Percentiles rank a stretch among this genome's conserved stretches.
Conservation (phyloP, 108 stramenopile species). For the Stephanodiscus triporus region DNA sequence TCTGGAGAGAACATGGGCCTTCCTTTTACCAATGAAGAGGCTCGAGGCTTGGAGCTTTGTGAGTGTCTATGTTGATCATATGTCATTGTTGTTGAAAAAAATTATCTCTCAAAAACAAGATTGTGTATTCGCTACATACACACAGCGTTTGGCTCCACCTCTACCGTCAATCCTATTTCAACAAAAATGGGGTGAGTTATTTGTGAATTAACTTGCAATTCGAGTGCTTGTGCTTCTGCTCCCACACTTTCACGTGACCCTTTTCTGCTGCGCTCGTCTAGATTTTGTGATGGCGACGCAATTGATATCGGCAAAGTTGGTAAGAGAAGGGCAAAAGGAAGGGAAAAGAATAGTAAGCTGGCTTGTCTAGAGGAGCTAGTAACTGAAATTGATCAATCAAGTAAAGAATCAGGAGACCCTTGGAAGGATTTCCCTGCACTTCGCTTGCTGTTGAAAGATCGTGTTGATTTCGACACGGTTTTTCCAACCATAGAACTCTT, state of each 20-base stretch:
- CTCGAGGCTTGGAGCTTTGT: constrained; percentile 78
- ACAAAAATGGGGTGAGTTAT: constrained; percentile 52
- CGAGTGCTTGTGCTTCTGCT: background rate
- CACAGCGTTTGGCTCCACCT: constrained; percentile 78
- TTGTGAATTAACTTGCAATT: background rate
- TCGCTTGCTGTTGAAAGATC: constrained; percentile 59
- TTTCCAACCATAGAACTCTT: constrained; percentile 68
- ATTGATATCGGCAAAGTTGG: constrained; percentile 1
- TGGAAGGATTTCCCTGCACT: constrained; percentile 76
- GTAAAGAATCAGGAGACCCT: constrained; percentile 50
- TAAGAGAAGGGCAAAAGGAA: constrained; percentile 12
- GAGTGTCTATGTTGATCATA: constrained; percentile 26
- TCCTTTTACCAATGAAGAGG: constrained; percentile 76
- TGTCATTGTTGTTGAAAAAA: background rate
- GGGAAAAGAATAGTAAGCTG: constrained; percentile 41
- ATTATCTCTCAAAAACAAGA: background rate
- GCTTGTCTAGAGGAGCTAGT: constrained; percentile 79
- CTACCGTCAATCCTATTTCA: constrained; percentile 79
- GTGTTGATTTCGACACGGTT: constrained; percentile 76
- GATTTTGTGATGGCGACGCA: constrained; percentile 42
- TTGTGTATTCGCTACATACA: background rate
- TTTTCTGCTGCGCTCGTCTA: background rate
- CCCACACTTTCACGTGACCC: background rate
- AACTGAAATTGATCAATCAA: constrained; percentile 58
- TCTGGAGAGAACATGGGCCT: constrained; percentile 91